Evolutionary conservation across 176 grass and related monocot species (phyloP).

Genomic region (Tuctoria greenei): DNA sequence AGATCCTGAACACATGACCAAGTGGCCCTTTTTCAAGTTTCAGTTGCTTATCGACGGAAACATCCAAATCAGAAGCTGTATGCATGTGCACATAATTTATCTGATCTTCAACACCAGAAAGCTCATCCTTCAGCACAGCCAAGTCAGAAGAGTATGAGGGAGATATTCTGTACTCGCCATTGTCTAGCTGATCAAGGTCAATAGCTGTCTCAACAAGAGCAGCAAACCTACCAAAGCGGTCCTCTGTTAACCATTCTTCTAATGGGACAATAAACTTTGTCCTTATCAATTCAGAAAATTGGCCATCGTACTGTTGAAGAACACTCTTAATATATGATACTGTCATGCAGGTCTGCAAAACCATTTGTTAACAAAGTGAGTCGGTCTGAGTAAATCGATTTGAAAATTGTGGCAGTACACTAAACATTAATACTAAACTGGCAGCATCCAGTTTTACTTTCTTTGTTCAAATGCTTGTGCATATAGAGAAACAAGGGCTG

Average conservation of each 20-base stretch:
- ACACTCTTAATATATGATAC: conserved; percentile 64
- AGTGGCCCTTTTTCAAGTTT: conserved; percentile 88
- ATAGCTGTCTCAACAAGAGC: conserved; percentile 70
- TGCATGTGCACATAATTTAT: conserved; percentile 71
- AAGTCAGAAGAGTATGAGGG: conserved; percentile 71
- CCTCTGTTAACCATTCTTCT: conserved; percentile 64
- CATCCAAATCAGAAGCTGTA: conserved; percentile 73
- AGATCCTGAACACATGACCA: conserved; percentile 96
- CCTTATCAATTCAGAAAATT: conserved; percentile 74
- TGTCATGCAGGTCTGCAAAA: conserved; percentile 70
- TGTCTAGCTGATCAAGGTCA: conserved; percentile 77
- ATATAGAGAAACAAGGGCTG: background rate
- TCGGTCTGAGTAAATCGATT: conserved; percentile 28
- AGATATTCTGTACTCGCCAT: conserved; percentile 92
- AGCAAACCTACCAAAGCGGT: conserved; percentile 62
- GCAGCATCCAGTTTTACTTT: conserved; percentile 9
- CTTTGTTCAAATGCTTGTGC: background rate
- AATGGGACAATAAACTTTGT: conserved; percentile 59
- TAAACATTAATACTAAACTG: conserved; percentile 10
- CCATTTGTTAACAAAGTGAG: conserved; percentile 20
- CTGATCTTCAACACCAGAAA: conserved; percentile 64
- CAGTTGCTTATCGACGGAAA: conserved; percentile 78
- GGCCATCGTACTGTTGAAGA: conserved; percentile 71
- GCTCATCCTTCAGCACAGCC: conserved; percentile 61
- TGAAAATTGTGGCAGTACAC: conserved; percentile 5